Evolutionary conservation across 202 grass and related monocot genomes (phyloP).

Genomic region (Elaeis oleifera): DNA sequence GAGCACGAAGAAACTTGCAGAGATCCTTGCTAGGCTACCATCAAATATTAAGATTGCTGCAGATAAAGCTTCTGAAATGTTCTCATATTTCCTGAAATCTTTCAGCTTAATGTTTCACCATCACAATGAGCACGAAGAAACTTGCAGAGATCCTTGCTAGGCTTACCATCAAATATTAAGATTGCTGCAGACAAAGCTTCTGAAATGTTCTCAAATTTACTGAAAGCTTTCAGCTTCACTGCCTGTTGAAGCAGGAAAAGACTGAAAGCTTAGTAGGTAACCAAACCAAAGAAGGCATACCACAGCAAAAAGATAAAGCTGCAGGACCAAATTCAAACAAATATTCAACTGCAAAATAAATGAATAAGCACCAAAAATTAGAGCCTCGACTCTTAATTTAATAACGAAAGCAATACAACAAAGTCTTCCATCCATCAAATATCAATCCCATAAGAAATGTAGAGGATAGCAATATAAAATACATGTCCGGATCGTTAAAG

Average conservation of each 20-base stretch:
- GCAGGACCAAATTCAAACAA: too few relatives aligned
- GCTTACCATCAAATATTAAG: constrained; percentile 75
- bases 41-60: constrained; percentile 67
- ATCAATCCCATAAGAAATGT: too few relatives aligned
- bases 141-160: constrained; percentile 70
- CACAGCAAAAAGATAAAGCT: too few relatives aligned
- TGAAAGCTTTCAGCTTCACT: constrained; percentile 81
- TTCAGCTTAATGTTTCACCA: constrained; percentile 78
- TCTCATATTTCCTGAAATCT: constrained; percentile 90
- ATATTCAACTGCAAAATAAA: too few relatives aligned
- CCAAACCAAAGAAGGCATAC: constrained; percentile 1
- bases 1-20: constrained; percentile 67
- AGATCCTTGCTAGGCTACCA: constrained; percentile 72
- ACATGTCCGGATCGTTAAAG: too few relatives aligned
- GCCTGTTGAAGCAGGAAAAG: constrained; percentile 36
- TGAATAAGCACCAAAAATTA: too few relatives aligned
- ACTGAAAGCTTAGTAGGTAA: neutral
- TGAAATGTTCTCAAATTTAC: constrained; percentile 91
- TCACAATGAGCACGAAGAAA: constrained; percentile 74
- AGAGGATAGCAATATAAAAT: too few relatives aligned
- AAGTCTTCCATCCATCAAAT: too few relatives aligned
- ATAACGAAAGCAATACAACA: too few relatives aligned
- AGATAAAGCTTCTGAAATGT: constrained; percentile 74
- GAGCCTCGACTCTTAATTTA: too few relatives aligned
- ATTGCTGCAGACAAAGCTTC: constrained; percentile 66